Percentiles rank a stretch among this genome's conserved stretches.
phyloP scores from a whole-genome alignment of 139 green algal species.

The Chlamydomonas schloesseri region DNA sequence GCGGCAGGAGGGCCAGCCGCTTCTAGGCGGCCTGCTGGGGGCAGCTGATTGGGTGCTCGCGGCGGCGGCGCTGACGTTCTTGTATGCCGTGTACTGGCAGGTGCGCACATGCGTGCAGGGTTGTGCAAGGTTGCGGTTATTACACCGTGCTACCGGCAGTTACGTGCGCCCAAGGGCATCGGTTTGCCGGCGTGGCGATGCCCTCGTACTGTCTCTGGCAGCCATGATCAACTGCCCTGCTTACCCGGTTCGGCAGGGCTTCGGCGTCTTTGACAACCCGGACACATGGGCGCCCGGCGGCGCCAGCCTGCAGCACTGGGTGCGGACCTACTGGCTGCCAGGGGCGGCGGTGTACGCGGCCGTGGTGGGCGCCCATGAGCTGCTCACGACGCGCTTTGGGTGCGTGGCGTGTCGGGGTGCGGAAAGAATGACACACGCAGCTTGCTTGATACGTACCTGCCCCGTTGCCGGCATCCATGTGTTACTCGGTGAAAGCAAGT shows the following conservation, averaged over 20 bases:
- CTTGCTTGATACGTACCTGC: too few relatives aligned
- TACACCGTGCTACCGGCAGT: too few relatives aligned
- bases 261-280: conserved; percentile 10
- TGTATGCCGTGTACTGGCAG: conserved; percentile 5
- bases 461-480: too few relatives aligned
- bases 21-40: conserved; percentile 19
- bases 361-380: not conserved
- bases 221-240: too few relatives aligned
- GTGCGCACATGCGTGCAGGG: not conserved
- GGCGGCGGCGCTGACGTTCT: not conserved
- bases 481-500: too few relatives aligned
- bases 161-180: too few relatives aligned
- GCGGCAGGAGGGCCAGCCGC: not conserved
- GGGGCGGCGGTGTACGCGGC: conserved; percentile 28
- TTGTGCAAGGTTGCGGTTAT: too few relatives aligned
- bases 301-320: not conserved
- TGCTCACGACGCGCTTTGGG: conserved; percentile 1
- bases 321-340: conserved; percentile 28
- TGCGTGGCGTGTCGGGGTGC: too few relatives aligned
- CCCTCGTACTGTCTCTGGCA: too few relatives aligned
- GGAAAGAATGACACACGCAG: too few relatives aligned
- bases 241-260: too few relatives aligned
- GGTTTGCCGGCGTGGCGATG: too few relatives aligned
- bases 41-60: conserved; percentile 2
- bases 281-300: not conserved